Evolutionary conservation across 2,329 filamentous ascomycete species (phyloP), one percentile per base, ranked within the genome.

Genomic region (Aspergillus pseudoterreus): DNA sequence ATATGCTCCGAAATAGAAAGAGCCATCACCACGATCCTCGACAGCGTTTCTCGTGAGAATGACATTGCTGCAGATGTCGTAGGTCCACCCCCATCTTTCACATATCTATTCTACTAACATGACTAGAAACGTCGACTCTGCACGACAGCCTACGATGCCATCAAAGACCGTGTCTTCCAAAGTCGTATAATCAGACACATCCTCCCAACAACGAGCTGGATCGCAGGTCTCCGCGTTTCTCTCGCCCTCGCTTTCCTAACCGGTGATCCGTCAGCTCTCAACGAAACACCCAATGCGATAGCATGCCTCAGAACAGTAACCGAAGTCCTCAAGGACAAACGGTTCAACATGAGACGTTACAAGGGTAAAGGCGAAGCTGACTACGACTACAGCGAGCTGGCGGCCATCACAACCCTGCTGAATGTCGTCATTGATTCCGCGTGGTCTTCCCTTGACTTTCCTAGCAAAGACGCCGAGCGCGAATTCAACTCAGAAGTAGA

Each of bases 351-450:
- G 1, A 65, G 65, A 39, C 55, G 55, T 14, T 57, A 61, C 24
- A 66, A 65, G 44, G 49, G 51, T 4, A 63, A 61, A 48, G 52
- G 38, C 14, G 30, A 50, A 9, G 43, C 49, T 3, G 60, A 68
- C 15, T 69, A 70, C 14, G 73, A 96, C 69, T 96, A 88, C 69
- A 74, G 77, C 14, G 78, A 85, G 49, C 79, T 96, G 1, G 76
- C 79, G 32, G 84, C 87, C 2, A 77, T 84, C 14, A 75, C 88
- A 3, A 72, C 79, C 3, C 79, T 95, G 17, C 79, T 96, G 4
- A 86, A 94, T 63, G 81, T 90, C 36, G 86, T 83, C 14, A 77
- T 96, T 47, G 88, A 90, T 53, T 82, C 86, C 52, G 88, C 81
- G 2, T 69, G 70, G 59, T 68, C 55, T 49, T 67, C 57, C 50